Conservation (phyloP, 176 grass and related monocot species). For the Eleusine coracana region DNA sequence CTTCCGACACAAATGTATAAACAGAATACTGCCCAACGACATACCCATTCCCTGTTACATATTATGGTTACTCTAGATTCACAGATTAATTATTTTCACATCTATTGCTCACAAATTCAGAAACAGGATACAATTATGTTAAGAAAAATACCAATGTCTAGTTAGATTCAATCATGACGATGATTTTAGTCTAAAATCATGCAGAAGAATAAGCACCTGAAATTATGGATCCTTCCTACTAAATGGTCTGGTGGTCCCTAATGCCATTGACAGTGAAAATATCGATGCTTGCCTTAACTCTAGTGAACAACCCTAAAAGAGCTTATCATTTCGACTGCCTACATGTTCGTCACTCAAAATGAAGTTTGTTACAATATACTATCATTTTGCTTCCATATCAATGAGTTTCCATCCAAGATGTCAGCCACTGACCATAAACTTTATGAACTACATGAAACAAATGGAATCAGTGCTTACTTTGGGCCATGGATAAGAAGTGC, state of each 20-base stretch:
- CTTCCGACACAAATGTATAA: not conserved
- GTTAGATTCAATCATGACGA: not conserved
- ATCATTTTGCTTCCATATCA: not conserved
- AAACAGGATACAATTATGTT: not conserved
- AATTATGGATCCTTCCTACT: not conserved
- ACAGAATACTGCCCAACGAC: not conserved
- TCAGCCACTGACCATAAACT: constrained; percentile 21
- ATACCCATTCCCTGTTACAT: not conserved
- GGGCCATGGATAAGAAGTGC: constrained; percentile 89
- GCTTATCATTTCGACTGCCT: constrained; percentile 23
- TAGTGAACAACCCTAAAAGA: constrained; percentile 4
- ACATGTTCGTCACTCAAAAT: not conserved
- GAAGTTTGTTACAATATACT: constrained; percentile 12
- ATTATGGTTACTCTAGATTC: not conserved
- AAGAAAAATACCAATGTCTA: not conserved
- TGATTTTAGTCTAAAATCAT: not conserved
- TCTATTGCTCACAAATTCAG: constrained; percentile 24
- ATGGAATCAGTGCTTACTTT: constrained; percentile 63
- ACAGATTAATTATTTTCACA: not conserved
- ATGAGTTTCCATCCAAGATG: not conserved
- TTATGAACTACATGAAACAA: constrained; percentile 26
- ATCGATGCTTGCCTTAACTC: not conserved
- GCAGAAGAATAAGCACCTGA: constrained; percentile 24
- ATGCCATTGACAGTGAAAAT: not conserved
- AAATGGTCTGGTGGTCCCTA: not conserved